Evolutionary conservation across 2,329 filamentous ascomycete genomes (phyloP).

Genomic region (Dryadomyces quercus-mongolicae): DNA sequence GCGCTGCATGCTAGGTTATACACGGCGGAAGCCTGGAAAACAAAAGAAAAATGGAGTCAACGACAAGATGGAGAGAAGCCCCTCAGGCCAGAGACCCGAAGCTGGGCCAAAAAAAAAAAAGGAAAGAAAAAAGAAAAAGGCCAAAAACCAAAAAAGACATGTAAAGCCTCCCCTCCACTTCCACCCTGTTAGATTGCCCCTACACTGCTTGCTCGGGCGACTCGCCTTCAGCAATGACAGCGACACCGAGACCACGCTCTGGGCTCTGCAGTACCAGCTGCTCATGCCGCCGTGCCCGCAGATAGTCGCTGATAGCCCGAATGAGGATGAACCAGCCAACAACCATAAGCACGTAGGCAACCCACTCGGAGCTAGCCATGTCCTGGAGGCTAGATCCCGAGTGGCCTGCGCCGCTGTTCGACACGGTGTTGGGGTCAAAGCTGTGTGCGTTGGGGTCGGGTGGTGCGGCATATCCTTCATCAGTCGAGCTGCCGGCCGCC

Average conservation of each 20-base stretch:
- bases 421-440: slow-evolving; percentile 65
- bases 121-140: not conserved
- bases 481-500: slow-evolving; percentile 23
- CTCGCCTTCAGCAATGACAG: slow-evolving; percentile 81
- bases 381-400: slow-evolving; percentile 28
- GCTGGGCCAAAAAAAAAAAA: not conserved
- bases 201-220: slow-evolving; percentile 64
- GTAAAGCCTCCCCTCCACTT: too few relatives aligned
- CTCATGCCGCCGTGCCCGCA: slow-evolving; percentile 80
- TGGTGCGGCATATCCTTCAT: slow-evolving; percentile 53
- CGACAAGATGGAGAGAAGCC: not conserved
- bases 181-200: not conserved
- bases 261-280: slow-evolving; percentile 88
- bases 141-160: not conserved
- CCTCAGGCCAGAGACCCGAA: too few relatives aligned
- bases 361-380: slow-evolving; percentile 70
- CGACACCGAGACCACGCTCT: slow-evolving; percentile 71
- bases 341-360: slow-evolving; percentile 90
- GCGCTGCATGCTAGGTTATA: not conserved
- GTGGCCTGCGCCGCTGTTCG: slow-evolving; percentile 17
- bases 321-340: slow-evolving; percentile 98
- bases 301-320: slow-evolving; percentile 80
- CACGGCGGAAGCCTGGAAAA: not conserved
- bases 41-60: not conserved
- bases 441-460: slow-evolving; percentile 82